Evolutionary conservation across 345 rosid genomes (phyloP).

Genomic region (Mercurialis annua): DNA sequence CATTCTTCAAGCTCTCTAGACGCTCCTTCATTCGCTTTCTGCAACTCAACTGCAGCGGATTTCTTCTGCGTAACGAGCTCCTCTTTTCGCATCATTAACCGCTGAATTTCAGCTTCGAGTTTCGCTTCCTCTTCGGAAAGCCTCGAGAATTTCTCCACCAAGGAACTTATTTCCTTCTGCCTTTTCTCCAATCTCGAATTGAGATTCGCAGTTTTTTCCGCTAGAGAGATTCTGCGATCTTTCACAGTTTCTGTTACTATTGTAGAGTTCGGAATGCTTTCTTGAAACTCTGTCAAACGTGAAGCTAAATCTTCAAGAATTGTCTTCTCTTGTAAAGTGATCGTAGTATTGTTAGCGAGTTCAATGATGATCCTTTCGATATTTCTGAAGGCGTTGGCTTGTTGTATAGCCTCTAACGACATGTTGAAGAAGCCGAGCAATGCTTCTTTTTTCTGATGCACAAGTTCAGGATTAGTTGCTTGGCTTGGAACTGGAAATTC

Average conservation of each 20-base stretch:
- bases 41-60: not conserved
- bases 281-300: constrained; percentile 4
- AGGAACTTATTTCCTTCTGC: not conserved
- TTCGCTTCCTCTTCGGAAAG: constrained; percentile 2
- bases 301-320: not conserved
- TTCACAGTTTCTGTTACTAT: not conserved
- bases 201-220: not conserved
- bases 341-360: not conserved
- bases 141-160: constrained; percentile 1
- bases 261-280: not conserved
- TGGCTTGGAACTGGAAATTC: no score
- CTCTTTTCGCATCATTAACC: not conserved
- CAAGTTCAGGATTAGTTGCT: no score
- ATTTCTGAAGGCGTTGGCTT: no score
- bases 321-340: not conserved
- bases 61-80: no score
- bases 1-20: constrained; percentile 3
- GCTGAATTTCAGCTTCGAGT: not conserved
- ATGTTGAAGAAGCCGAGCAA: no score
- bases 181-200: not conserved
- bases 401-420: no score
- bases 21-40: not conserved
- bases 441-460: no score
- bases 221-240: not conserved
- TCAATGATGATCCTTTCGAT: no score